Conservation (phyloP, 257 asterid species). For the Solanum etuberosum region DNA sequence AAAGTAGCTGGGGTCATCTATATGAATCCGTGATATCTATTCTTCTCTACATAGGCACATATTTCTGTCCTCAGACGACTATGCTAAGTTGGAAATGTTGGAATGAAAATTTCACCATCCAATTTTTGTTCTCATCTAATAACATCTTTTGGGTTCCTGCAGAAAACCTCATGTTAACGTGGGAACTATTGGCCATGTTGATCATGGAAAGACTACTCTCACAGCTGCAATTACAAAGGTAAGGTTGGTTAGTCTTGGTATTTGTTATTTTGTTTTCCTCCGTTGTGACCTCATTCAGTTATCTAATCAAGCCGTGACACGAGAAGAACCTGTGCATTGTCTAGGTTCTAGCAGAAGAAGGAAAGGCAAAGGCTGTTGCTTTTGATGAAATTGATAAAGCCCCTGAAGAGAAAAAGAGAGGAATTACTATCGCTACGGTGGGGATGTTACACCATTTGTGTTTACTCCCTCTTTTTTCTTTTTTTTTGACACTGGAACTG, state of each 20-base stretch:
- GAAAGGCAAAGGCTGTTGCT: slow-evolving; percentile 84
- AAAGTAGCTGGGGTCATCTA: background rate
- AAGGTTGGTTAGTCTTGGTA: background rate
- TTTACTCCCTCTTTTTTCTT: background rate
- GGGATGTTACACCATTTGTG: background rate
- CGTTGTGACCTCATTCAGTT: background rate
- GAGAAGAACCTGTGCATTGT: background rate
- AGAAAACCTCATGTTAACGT: slow-evolving; percentile 96
- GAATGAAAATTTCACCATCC: background rate
- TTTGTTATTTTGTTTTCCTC: background rate
- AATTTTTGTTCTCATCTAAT: background rate
- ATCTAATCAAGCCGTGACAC: background rate
- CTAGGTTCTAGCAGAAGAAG: slow-evolving; percentile 82
- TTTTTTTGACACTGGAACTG: slow-evolving; percentile 6
- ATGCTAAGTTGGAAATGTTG: background rate
- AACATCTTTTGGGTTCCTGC: slow-evolving; percentile 1
- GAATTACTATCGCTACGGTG: slow-evolving; percentile 93
- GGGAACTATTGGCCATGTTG: slow-evolving; percentile 98
- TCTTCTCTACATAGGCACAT: background rate
- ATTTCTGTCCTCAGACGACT: background rate
- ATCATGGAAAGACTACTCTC: slow-evolving; percentile 94
- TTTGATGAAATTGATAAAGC: slow-evolving; percentile 98
- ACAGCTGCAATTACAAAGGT: slow-evolving; percentile 97
- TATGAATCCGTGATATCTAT: background rate
- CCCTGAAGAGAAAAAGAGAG: slow-evolving; percentile 96